Conservation (phyloP, 1,284 basidiomycete genomes). For the Schizopora paradoxa region DNA sequence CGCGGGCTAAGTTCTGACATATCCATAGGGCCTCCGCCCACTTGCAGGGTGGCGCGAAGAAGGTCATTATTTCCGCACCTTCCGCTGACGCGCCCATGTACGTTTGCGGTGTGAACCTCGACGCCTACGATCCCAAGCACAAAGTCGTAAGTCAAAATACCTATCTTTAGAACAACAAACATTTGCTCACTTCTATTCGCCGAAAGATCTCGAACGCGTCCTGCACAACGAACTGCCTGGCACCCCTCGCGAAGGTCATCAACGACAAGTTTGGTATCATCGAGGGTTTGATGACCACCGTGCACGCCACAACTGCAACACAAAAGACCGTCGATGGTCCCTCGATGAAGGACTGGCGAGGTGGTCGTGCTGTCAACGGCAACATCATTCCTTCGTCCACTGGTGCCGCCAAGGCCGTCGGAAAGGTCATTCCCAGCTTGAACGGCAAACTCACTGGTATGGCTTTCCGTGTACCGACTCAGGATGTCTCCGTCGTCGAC, state of each 20-base stretch:
- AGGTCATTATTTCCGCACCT: slow-evolving; percentile 99
- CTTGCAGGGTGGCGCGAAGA: slow-evolving; percentile 99
- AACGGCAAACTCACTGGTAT: slow-evolving; percentile 98
- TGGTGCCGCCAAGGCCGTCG: slow-evolving; percentile 98
- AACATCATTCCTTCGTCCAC: slow-evolving; percentile 99
- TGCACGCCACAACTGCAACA: slow-evolving; percentile 95
- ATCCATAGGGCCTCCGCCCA: slow-evolving; percentile 79
- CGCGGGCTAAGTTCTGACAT: slow-evolving; percentile 1
- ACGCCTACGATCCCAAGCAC: slow-evolving; percentile 88
- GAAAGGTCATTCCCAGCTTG: slow-evolving; percentile 95
- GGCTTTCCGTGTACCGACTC: slow-evolving; percentile 95
- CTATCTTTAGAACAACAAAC: slow-evolving; percentile 7
- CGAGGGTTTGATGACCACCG: slow-evolving; percentile 98
- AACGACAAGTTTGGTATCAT: slow-evolving; percentile 94
- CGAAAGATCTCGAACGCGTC: slow-evolving; percentile 93
- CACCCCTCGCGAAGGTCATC: slow-evolving; percentile 97
- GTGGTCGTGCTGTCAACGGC: slow-evolving; percentile 93
- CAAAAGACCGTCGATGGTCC: slow-evolving; percentile 99
- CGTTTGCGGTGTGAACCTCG: slow-evolving; percentile 95
- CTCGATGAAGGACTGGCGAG: slow-evolving; percentile 93
- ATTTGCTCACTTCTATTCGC: slow-evolving; percentile 1
- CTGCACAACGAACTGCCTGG: slow-evolving; percentile 99
- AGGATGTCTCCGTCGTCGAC: slow-evolving; percentile 98
- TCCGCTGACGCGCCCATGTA: slow-evolving; percentile 99
- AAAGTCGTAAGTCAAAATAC: slow-evolving; percentile 61